phyloP scores from a whole-genome alignment of 805 yeast genomes.

The Lachancea sp. region DNA sequence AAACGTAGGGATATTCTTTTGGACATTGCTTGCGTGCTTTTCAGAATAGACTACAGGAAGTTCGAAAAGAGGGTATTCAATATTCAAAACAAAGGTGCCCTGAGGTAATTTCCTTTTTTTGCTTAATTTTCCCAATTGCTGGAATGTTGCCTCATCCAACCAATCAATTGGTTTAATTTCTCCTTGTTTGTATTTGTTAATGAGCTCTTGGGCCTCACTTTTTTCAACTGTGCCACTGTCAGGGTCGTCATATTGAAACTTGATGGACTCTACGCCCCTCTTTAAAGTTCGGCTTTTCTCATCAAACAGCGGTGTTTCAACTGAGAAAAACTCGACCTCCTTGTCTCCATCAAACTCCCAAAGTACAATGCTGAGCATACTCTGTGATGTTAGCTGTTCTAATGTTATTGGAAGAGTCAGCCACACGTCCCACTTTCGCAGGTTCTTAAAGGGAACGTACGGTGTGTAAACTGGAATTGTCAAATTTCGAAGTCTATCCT shows the following conservation, averaged over 20 bases:
- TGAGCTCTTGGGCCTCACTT: constrained; percentile 41
- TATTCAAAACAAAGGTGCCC: constrained; percentile 36
- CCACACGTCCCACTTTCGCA: constrained; percentile 66
- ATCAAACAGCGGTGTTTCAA: constrained; percentile 56
- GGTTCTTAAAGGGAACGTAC: constrained; percentile 40
- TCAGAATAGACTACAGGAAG: constrained; percentile 68
- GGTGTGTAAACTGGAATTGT: constrained; percentile 46
- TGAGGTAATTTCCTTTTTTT: constrained; percentile 17
- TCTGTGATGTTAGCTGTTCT: constrained; percentile 59
- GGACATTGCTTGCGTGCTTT: constrained; percentile 35
- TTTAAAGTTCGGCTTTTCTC: constrained; percentile 50
- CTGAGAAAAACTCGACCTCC: constrained; percentile 49
- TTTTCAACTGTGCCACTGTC: constrained; percentile 26
- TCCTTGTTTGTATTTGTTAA: constrained; percentile 62
- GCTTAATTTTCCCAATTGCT: constrained; percentile 37
- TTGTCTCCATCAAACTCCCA: constrained; percentile 63
- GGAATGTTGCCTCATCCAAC: constrained; percentile 64
- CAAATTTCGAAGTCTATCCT: constrained; percentile 40
- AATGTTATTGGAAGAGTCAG: constrained; percentile 64
- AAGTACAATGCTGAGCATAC: constrained; percentile 53
- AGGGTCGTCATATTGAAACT: constrained; percentile 32
- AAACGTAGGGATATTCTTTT: constrained; percentile 33
- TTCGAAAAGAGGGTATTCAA: constrained; percentile 62
- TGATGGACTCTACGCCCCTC: constrained; percentile 62
- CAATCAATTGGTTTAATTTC: constrained; percentile 57